Evolutionary conservation across 2,329 filamentous ascomycete species (phyloP), one percentile per base, ranked within the genome.

Genomic region (Colletotrichum ledebouriae): DNA sequence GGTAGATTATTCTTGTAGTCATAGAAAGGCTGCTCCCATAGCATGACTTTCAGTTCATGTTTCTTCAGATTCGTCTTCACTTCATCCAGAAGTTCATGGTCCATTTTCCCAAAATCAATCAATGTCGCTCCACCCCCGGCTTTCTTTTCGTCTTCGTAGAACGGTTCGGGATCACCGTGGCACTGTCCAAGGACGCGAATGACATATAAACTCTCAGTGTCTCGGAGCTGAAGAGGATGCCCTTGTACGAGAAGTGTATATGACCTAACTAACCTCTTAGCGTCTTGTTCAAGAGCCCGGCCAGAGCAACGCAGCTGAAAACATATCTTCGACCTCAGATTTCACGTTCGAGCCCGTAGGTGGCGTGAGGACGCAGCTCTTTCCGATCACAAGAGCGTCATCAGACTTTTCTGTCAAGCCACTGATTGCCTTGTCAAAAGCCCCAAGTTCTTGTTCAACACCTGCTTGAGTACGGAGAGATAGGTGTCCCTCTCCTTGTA

Each of bases 21-120:
- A 44, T 55, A 56, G 22, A 55, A 66, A 0, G 6, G 5, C 52
- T 63, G 60, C 50, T 63, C 13, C n/a, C 52, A 63, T 22, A 57
- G 29, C 52, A 63, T 49, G 1, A 46, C 12, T 6, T 20, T 4
- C 9, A 63, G 3, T 1, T 37, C 7, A 41, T 63, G 60, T 11
- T 6, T 39, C 12, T 56, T 25, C 50, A 63, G 1, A 9, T 63
- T 47, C 15, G 39, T 6, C 33, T 57, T 4, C 6, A 63, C 9
- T 6, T 20, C 10, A 13, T 57, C 20, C 33, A 57, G 10, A n/a
- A 49, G 20, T 1, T 29, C 4, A 2, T 6, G 12, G 15, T 22
- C 41, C 3, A 63, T 17, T 1, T 37, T 2, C 2, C 50, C 29
- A 20, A 63, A 33, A 4, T 4, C n/a, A 12, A 63, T 47, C 33